Percentiles rank a stretch among this genome's conserved stretches.
phyloP scores from a whole-genome alignment of 2,329 filamentous ascomycete species.

The Colletotrichum sp. region DNA sequence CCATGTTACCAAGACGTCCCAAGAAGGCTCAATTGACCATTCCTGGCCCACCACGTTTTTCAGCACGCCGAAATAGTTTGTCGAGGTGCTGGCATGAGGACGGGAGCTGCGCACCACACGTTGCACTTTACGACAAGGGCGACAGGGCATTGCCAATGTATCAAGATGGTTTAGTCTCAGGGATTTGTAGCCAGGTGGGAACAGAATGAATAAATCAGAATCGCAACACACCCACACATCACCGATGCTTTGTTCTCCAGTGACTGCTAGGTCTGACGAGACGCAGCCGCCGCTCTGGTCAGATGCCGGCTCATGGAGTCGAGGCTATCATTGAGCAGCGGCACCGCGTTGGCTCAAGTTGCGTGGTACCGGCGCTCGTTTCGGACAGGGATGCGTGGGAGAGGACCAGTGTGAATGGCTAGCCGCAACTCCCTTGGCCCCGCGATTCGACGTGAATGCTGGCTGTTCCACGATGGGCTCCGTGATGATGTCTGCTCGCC shows the following conservation, averaged over 20 bases:
- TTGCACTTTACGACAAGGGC: no score
- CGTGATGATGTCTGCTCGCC: neutral
- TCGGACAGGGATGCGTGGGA: conserved; percentile 81
- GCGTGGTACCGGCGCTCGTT: conserved; percentile 80
- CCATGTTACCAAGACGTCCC: conserved; percentile 15
- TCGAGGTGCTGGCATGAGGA: no score
- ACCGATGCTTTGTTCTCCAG: neutral
- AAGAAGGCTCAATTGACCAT: neutral
- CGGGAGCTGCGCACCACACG: no score
- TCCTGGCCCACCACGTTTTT: no score
- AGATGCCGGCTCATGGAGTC: conserved; percentile 86
- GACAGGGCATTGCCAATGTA: no score
- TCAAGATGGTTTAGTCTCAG: neutral
- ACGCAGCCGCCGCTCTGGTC: conserved; percentile 52
- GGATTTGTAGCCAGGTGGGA: neutral
- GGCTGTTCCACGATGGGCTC: neutral
- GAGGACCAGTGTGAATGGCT: conserved; percentile 84
- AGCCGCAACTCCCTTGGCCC: conserved; percentile 80
- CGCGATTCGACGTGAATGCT: neutral
- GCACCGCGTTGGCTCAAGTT: conserved; percentile 87
- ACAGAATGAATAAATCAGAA: neutral
- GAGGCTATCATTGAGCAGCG: conserved; percentile 87
- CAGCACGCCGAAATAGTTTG: no score
- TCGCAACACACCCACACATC: neutral
- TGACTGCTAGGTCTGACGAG: neutral